Conservation (phyloP, 306 rosid genomes). For the Clitoria ternatea region DNA sequence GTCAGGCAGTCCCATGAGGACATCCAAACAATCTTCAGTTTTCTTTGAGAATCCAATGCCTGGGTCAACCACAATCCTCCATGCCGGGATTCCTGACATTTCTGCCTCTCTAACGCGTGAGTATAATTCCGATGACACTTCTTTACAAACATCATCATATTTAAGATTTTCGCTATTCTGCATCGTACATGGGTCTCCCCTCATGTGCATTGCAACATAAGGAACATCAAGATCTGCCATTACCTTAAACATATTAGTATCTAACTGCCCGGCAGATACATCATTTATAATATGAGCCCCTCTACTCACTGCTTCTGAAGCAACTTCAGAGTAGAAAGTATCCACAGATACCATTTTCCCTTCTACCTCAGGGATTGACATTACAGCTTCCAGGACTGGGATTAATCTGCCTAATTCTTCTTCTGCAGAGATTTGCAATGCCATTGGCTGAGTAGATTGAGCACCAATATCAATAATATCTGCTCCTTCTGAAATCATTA, state of each 20-base stretch:
- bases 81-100: slow-evolving; percentile 74
- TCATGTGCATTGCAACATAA: slow-evolving; percentile 91
- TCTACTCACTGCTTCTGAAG: slow-evolving; percentile 68
- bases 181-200: slow-evolving; percentile 88
- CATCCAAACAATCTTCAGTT: slow-evolving; percentile 62
- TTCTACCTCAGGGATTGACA: slow-evolving; percentile 60
- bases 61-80: slow-evolving; percentile 85
- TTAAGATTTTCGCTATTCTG: slow-evolving; percentile 60
- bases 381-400: slow-evolving; percentile 76
- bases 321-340: slow-evolving; percentile 83
- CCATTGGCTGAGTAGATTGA: slow-evolving; percentile 83
- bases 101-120: slow-evolving; percentile 60
- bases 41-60: slow-evolving; percentile 90
- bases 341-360: slow-evolving; percentile 84
- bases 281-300: slow-evolving; percentile 89
- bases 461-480: slow-evolving; percentile 92
- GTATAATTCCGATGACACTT: slow-evolving; percentile 67
- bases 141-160: slow-evolving; percentile 65
- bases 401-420: slow-evolving; percentile 71
- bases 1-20: slow-evolving; percentile 51
- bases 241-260: slow-evolving; percentile 62
- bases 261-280: slow-evolving; percentile 70
- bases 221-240: slow-evolving; percentile 85
- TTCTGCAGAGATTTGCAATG: slow-evolving; percentile 55
- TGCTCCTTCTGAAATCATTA: slow-evolving; percentile 79